phyloP scores from a whole-genome alignment of 2,329 filamentous ascomycete species.

The Claviceps sp. region DNA sequence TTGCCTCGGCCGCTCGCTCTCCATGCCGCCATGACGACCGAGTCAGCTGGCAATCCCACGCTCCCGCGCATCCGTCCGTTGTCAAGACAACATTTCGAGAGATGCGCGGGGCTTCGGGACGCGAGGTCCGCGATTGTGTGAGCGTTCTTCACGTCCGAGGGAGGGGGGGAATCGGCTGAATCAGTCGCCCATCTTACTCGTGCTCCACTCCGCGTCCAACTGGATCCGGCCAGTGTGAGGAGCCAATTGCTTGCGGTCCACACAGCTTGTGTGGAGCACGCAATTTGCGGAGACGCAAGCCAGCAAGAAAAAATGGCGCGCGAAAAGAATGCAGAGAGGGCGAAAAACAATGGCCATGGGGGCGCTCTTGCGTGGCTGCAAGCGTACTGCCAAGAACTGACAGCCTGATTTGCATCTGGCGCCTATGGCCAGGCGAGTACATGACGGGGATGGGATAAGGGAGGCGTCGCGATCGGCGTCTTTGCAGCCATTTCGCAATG shows the following conservation, averaged over 20 bases:
- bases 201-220: constrained; percentile 9
- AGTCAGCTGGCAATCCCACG: background rate
- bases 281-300: constrained; percentile 17
- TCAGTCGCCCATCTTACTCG: too few relatives aligned
- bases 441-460: background rate
- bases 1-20: background rate
- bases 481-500: background rate
- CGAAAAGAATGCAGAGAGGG: constrained; percentile 11
- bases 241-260: constrained; percentile 15
- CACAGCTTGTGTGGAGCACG: constrained; percentile 20
- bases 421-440: background rate
- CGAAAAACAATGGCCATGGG: constrained; percentile 8
- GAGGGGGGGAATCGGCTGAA: constrained; percentile 10
- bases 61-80: background rate
- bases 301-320: constrained; percentile 10
- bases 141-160: background rate
- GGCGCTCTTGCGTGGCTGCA: background rate
- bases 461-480: background rate
- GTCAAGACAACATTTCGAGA: background rate
- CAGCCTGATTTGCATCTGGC: background rate
- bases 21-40: background rate
- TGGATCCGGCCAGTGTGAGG: constrained; percentile 11
- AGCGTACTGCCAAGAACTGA: background rate
- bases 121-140: too few relatives aligned
- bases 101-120: too few relatives aligned